Evolutionary conservation across 2,329 filamentous ascomycete genomes (phyloP), one percentile per base, ranked within the genome.

Genomic region (Stenocarpella maydis): DNA sequence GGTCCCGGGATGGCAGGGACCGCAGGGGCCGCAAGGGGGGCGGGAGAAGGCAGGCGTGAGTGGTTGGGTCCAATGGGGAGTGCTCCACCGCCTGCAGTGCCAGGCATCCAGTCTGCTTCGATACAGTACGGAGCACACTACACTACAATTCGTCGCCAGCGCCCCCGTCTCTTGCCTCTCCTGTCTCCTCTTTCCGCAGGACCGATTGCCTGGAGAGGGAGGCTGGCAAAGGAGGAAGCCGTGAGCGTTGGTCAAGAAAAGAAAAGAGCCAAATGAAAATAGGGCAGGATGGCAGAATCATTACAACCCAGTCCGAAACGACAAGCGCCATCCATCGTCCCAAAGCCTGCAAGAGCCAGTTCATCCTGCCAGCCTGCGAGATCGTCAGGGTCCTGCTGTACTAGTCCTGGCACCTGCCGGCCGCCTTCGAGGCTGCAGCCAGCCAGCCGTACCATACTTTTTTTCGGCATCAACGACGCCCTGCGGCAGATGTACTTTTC

Each of bases 371-470:
- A 10, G 45, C 4, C 24, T 45, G 41, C 41, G 41, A 37, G 68
- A 70, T 70, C 68, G 50, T 70, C 68, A 70, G 68, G 68, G 68
- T 70, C 68, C 55, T 68, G 68, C 61, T 66, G 41, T 55, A 41
- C 53, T 66, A 37, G 39, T 49, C 52, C 53, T 66, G 47, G 39
- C 63, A 37, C 37, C 12, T 55, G 45, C 31, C 31, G 61, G 6
- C 34, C 34, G 6, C 12, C 34, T 17, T 39, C 21, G 28, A n/a
- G 24, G 28, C 34, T 31, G 55, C 39, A 58, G 37, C 12, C 15
- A 58, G 21, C 12, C 15, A 45, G 34, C 37, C 26, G 41, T 39
- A 24, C 49, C 21, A n/a, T 37, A 8, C 12, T 12, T 12, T 37
- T 37, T 37, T 37, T 37, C n/a, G n/a, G n/a, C n/a, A n/a, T n/a